phyloP scores from a whole-genome alignment of 306 rosid species.

The apple (Malus domestica) region ASM211411v1 NC_041797.1:2477501-2478000 shows the following conservation, averaged over 20 bases:
- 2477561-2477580: too few relatives aligned
- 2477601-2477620: too few relatives aligned
- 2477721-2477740: slow-evolving; percentile 51
- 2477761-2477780: slow-evolving; percentile 28
- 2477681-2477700: neutral
- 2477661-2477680: too few relatives aligned
- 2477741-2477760: slow-evolving; percentile 67
- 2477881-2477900: slow-evolving; percentile 57
- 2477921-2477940: neutral
- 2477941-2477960: slow-evolving; percentile 8
- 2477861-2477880: slow-evolving; percentile 47
- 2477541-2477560: too few relatives aligned
- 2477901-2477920: slow-evolving; percentile 37
- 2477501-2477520: too few relatives aligned
- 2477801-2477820: slow-evolving; percentile 73
- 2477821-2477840: slow-evolving; percentile 49
- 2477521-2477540: too few relatives aligned
- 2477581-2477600: too few relatives aligned
- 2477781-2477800: slow-evolving; percentile 32
- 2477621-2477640: too few relatives aligned
- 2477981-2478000: slow-evolving; percentile 34
- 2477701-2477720: slow-evolving; percentile 56
- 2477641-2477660: too few relatives aligned
- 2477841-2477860: slow-evolving; percentile 31
- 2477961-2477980: slow-evolving; percentile 68